Percentiles rank a stretch among this genome's conserved stretches.
These are phyloP conservation scores for Puccinia coronata DNA, from an alignment of 1,284 basidiomycete species.

Conservation along the genomic window DNA sequence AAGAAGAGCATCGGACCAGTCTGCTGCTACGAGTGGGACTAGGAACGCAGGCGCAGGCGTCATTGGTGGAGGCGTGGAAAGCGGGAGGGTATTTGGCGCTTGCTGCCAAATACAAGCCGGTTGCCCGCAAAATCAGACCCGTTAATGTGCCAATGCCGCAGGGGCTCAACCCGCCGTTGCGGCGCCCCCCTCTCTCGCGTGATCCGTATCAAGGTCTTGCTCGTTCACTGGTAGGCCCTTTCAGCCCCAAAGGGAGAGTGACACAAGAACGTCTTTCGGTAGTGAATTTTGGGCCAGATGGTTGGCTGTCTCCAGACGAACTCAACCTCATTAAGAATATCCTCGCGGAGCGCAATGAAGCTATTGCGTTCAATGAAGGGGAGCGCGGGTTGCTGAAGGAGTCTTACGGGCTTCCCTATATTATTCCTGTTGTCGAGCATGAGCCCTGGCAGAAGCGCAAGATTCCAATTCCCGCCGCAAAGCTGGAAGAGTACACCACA, in stretches of 20 bases:
- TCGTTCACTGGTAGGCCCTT: too few species aligned
- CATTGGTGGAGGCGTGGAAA: neutral
- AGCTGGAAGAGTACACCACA: neutral
- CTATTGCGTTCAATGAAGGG: neutral
- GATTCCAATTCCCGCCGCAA: neutral
- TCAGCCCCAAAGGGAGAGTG: neutral
- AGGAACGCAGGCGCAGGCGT: neutral
- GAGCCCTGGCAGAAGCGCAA: neutral
- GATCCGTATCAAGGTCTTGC: slow-evolving; percentile 4
- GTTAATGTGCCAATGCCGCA: too few species aligned
- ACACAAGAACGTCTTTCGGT: neutral
- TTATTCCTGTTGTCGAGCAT: slow-evolving; percentile 2
- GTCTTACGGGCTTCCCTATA: slow-evolving; percentile 3
- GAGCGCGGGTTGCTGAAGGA: neutral
- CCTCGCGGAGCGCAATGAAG: neutral
- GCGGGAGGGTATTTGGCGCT: neutral
- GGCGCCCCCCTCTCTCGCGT: neutral
- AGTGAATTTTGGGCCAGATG: neutral
- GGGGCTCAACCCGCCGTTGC: neutral
- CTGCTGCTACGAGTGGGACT: neutral
- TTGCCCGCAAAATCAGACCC: slow-evolving; percentile 4
- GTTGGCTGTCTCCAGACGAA: neutral
- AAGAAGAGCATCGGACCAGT: neutral
- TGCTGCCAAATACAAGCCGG: too few species aligned
- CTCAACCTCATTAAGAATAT: neutral